Base-by-base conservation (phyloP, 1,284 basidiomycete genomes). In the Spongiforma sp. region DNA sequence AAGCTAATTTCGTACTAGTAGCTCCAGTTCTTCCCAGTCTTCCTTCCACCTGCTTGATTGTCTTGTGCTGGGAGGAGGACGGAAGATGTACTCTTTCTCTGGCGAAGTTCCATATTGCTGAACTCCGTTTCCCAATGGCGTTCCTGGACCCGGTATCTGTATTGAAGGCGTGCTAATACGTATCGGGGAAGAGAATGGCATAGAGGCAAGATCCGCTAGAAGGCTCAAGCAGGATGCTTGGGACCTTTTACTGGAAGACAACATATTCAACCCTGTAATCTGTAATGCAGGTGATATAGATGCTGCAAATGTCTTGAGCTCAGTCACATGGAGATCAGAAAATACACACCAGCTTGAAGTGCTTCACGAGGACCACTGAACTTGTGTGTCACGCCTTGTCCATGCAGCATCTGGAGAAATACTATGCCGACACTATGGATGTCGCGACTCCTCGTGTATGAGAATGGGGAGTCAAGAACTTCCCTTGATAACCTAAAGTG, bases 11-110 rank as follows among this genome's bases (percentile, higher is more conserved):
- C 84, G 21, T 66, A 91, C 91, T 68, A 93, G 71, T 32, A 93
- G 76, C 70, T 94, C 92, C 19, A 94, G 75, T 72, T 93, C 91
- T 69, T 93, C 90, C 90, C 91, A 94, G 69, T 94, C 93, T 67
- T 93, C 91, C 69, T 92, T 92, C 89, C 91, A 94, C 62, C 93
- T 79, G 72, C 91, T 93, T 3, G 83, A 75, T 37, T 87, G 86
- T 53, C 83, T 81, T n/a, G 80, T 74, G 17, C 78, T 78, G 9
- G 78, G 77, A 12, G 82, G 78, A 41, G 77, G 69, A 54, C 70
- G 68, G 73, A 89, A 88, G 70, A n/a, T n/a, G n/a, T 89, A 90
- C 4, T 77, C 88, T 9, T 81, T 80, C 63, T 90, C 88, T 0
- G 90, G 89, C 4, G 89, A 90, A 12, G 79, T 80, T 4, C 78